phyloP scores from a whole-genome alignment of 805 yeast species.

The Kuraishia borneana region DNA sequence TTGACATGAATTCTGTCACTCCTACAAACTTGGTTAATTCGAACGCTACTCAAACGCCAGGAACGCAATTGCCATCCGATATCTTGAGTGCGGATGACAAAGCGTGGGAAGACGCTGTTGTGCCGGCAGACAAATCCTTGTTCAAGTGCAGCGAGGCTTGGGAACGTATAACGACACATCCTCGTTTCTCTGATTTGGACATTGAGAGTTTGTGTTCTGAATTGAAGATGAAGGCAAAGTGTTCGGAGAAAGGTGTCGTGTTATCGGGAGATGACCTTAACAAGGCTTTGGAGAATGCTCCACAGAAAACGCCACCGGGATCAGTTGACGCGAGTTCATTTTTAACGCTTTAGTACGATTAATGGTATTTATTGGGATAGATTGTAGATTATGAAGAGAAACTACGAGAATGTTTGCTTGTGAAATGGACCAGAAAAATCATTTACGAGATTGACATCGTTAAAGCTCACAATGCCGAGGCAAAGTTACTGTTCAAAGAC shows the following conservation, averaged over 20 bases:
- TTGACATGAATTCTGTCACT: slow-evolving; percentile 5
- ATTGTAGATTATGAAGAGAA: too few species aligned
- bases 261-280: slow-evolving; percentile 75
- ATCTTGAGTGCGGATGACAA: slow-evolving; percentile 16
- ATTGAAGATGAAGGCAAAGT: slow-evolving; percentile 84
- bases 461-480: slow-evolving; percentile 9
- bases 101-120: slow-evolving; percentile 33
- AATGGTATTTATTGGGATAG: too few species aligned
- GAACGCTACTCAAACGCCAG: slow-evolving; percentile 6
- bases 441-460: slow-evolving; percentile 11
- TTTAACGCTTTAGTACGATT: too few species aligned
- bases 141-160: slow-evolving; percentile 85
- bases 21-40: slow-evolving; percentile 10
- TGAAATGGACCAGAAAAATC: slow-evolving; percentile 64
- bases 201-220: slow-evolving; percentile 90
- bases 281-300: slow-evolving; percentile 25
- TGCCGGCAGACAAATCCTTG: slow-evolving; percentile 53
- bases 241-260: slow-evolving; percentile 89
- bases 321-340: not conserved
- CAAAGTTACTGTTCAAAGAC: slow-evolving; percentile 5
- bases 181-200: slow-evolving; percentile 85
- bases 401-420: slow-evolving; percentile 31
- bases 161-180: slow-evolving; percentile 94
- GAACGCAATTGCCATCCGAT: slow-evolving; percentile 6
- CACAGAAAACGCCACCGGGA: not conserved